Percentiles rank a stretch among this genome's conserved stretches.
Conservation (phyloP, 768 basidiomycete species). For the Tubosaeta sp. region DNA sequence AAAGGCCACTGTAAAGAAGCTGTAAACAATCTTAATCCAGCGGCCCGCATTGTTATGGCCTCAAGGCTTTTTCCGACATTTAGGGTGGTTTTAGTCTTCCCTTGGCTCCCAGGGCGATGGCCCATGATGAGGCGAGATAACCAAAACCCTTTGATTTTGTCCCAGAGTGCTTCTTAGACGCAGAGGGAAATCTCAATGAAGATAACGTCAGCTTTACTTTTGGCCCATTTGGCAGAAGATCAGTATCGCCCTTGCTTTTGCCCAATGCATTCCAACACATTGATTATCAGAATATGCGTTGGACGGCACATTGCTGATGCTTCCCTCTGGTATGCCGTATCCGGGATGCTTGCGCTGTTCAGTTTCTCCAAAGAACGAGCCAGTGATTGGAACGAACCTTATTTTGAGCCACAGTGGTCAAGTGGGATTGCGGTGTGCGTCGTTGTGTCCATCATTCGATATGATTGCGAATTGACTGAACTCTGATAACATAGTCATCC, state of each 20-base stretch:
- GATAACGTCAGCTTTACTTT: not conserved
- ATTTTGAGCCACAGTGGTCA: conserved; percentile 15
- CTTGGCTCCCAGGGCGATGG: not conserved
- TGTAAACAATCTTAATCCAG: too few species aligned
- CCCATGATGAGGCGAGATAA: not conserved
- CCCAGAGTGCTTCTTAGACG: conserved; percentile 29
- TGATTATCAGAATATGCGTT: too few species aligned
- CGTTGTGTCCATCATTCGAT: not conserved
- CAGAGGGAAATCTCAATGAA: conserved; percentile 6
- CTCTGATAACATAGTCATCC: not conserved
- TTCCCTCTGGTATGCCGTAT: conserved; percentile 26
- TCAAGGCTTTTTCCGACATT: too few species aligned
- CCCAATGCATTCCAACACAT: not conserved
- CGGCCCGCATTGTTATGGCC: too few species aligned
- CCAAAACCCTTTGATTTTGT: conserved; percentile 26
- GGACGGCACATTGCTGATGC: conserved; percentile 16
- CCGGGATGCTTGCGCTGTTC: conserved; percentile 28
- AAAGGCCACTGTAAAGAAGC: too few species aligned
- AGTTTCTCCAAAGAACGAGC: conserved; percentile 23
- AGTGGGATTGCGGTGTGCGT: conserved; percentile 9
- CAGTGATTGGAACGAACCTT: conserved; percentile 19
- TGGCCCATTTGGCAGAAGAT: not conserved
- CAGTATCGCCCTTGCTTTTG: not conserved
- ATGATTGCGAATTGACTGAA: not conserved
- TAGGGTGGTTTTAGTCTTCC: not conserved